A percentile compares a stretch with the other conserved stretches of the same genome.
Conservation (phyloP, 768 basidiomycete species). For the Mycena floridula region DNA sequence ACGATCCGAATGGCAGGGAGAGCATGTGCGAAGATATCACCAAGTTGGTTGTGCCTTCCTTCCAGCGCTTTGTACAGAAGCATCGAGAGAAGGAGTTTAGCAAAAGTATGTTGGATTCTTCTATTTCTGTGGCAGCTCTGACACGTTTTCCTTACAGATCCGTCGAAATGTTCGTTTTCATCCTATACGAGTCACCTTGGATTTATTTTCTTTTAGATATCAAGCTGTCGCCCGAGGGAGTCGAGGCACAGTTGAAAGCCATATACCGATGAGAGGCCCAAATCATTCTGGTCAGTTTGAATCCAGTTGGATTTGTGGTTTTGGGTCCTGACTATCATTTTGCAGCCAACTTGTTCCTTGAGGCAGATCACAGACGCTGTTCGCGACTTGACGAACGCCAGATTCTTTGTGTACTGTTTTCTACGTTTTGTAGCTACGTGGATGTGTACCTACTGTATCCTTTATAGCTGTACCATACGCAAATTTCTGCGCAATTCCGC, state of each 20-base stretch:
- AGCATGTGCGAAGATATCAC: constrained; percentile 68
- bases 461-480: too few relatives aligned
- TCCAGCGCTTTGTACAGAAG: constrained; percentile 71
- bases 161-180: constrained; percentile 56
- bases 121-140: constrained; percentile 4
- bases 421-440: too few relatives aligned
- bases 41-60: constrained; percentile 67
- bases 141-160: constrained; percentile 36
- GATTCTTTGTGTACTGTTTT: too few relatives aligned
- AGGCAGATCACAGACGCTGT: too few relatives aligned
- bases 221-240: constrained; percentile 68
- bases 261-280: constrained; percentile 40
- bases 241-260: constrained; percentile 61
- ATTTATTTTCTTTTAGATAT: constrained; percentile 47
- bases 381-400: too few relatives aligned
- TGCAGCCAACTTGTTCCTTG: too few relatives aligned
- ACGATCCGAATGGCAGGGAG: constrained; percentile 55
- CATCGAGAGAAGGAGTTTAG: constrained; percentile 80
- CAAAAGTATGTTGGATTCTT: constrained; percentile 50
- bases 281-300: too few relatives aligned
- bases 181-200: not conserved
- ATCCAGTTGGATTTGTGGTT: too few relatives aligned
- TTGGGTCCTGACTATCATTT: too few relatives aligned
- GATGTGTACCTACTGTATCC: too few relatives aligned
- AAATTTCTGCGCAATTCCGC: too few relatives aligned